Base-by-base conservation (phyloP, 176 grass and related monocot genomes). In the Cocos nucifera region DNA sequence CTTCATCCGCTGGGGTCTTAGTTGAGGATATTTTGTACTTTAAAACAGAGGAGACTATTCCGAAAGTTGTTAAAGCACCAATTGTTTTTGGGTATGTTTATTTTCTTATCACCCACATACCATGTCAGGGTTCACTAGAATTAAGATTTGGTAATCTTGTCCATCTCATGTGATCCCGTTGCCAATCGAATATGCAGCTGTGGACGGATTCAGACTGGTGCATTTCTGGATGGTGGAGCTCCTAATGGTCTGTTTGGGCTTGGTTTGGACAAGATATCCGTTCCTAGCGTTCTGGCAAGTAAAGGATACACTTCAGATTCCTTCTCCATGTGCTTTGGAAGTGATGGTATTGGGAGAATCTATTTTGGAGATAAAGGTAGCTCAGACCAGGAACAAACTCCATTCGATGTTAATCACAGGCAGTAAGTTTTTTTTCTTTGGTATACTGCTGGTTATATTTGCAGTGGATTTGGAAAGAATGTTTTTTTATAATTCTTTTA, bases 331-430 rank as follows among this genome's bases (percentile, higher is more conserved):
- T 98, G 94, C 56, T 98, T 98, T 44, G 66, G 76, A 19, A 22
- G 62, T 24, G 76, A 86, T 14, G 94, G 82, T 10, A 26, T 68
- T 48, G 94, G 94, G 22, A 81, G 88, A 60, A 83, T 98, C 76
- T 89, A 89, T 54, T 98, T 98, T 51, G 94, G 94, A n/a, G 94
- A 98, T 83, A 77, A 63, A 0, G 94, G 94, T 65, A 93, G 70
- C 79, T 78, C 84, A 0, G 79, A 86, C 30, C 94, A 98, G 74
- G 54, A 72, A 66, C 88, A 98, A 74, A 92, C 94, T 52, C 78
- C 84, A 12, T 49, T 98, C 22, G 76, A 79, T 58, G 58, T 83
- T n/a, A 65, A 86, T 32, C 50, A 58, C 19, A 59, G 77, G 21
- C 72, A 79, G 93, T 98, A 77, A 71, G 87, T 30, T 44, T 0